Base-by-base conservation (phyloP, 2,329 filamentous ascomycete genomes). In the Lecanicillium sp. region DNA sequence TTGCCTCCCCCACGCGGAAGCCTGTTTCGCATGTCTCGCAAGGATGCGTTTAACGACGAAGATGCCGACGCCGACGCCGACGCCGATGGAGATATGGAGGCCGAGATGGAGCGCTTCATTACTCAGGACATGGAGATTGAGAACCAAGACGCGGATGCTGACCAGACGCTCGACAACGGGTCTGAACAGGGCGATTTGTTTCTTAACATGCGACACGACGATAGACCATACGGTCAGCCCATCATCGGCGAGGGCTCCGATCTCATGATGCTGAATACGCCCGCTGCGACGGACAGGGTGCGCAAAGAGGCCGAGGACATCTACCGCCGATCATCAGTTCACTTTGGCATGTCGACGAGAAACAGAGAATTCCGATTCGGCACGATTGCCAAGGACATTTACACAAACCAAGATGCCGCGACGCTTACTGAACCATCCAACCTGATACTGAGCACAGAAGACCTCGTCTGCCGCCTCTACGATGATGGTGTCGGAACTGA, bases 381-480 rank as follows among this genome's bases (percentile, higher is more conserved):
- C 4, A 71, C 77, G 6, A 80, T 95, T 51, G 87, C 87, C 24
- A 86, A 84, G 61, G 83, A 84, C 52, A 66, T 90, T 9, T 81
- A 83, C 72, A 62, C 50, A 5, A 62, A 70, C 63, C 62, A 79
- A 62, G 76, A 76, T 29, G 70, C 77, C 27, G 79, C 86, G 1
- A 59, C 67, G 15, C 70, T 94, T 38, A 73, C 73, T 4, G 91
- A 96, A 65, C 71, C 83, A 2, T 80, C 84, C 51, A 74, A 83
- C 38, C 65, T 95, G 17, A 80, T 96, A 38, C 67, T 94, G 27
- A 74, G 79, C 41, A 94, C 87, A 10, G 90, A 96, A 62, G 75
- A 80, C 32, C 67, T 88, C 33, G 69, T 95, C 32, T 74, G 74
- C 42, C 73, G 73, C 44, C 69, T 90, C 15, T 87, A 87, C 55